A percentile compares a stretch with the other conserved stretches of the same genome.
These are phyloP conservation scores for Clavispora vitiphila DNA, from an alignment of 805 yeast species.

Conservation along the genomic window DNA sequence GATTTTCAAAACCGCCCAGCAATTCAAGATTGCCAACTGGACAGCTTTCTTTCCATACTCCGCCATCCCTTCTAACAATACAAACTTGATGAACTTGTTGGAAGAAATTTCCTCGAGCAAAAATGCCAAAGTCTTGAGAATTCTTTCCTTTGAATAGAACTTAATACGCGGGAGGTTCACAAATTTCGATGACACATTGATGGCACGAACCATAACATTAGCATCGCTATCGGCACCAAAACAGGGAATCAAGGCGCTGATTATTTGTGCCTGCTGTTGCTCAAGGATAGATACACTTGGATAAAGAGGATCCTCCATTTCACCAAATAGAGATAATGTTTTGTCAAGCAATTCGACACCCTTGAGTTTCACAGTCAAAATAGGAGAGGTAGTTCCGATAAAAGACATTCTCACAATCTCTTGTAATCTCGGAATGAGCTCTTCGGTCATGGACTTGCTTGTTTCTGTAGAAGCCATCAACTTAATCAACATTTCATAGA, in stretches of 20 bases:
- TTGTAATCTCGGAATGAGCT: slow-evolving; percentile 42
- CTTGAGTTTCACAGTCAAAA: slow-evolving; percentile 50
- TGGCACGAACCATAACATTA: slow-evolving; percentile 68
- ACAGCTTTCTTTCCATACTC: slow-evolving; percentile 46
- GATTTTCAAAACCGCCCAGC: slow-evolving; percentile 65
- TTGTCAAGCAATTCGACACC: slow-evolving; percentile 68
- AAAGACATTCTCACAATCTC: slow-evolving; percentile 77
- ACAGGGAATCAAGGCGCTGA: slow-evolving; percentile 84
- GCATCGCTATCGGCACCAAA: slow-evolving; percentile 71
- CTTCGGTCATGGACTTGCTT: slow-evolving; percentile 34
- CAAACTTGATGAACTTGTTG: slow-evolving; percentile 43
- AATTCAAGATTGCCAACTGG: slow-evolving; percentile 56
- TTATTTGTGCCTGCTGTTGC: slow-evolving; percentile 92
- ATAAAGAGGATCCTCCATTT: slow-evolving; percentile 64
- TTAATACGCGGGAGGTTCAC: slow-evolving; percentile 44
- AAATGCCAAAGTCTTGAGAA: slow-evolving; percentile 59
- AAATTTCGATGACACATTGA: slow-evolving; percentile 72
- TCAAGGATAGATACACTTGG: slow-evolving; percentile 69
- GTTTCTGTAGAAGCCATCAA: slow-evolving; percentile 36
- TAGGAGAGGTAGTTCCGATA: slow-evolving; percentile 71
- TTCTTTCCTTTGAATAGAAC: slow-evolving; percentile 41
- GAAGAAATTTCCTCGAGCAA: slow-evolving; percentile 59
- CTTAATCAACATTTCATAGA: slow-evolving; percentile 43
- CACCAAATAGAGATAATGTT: slow-evolving; percentile 56
- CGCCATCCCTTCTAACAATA: slow-evolving; percentile 47